Conservation (phyloP, 2,329 filamentous ascomycete genomes). For the Bisporella sp. region DNA sequence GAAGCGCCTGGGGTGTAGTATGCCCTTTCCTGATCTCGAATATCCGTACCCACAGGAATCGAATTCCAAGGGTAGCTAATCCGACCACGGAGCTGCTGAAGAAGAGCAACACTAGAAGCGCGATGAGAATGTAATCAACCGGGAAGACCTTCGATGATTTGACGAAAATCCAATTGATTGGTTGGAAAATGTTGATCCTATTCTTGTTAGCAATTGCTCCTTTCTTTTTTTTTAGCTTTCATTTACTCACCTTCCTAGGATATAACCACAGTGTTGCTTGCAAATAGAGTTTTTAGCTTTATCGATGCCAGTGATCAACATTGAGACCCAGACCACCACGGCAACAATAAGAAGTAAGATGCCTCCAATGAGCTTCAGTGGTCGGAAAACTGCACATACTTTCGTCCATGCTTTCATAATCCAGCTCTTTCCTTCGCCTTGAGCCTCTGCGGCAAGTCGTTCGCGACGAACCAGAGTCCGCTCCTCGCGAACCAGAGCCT, state of each 20-base stretch:
- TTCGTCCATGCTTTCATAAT: slow-evolving; percentile 74
- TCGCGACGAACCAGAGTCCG: slow-evolving; percentile 86
- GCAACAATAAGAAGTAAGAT: slow-evolving; percentile 69
- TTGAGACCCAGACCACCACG: slow-evolving; percentile 76
- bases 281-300: slow-evolving; percentile 94
- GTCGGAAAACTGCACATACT: slow-evolving; percentile 73
- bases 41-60: slow-evolving; percentile 90
- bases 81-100: slow-evolving; percentile 85
- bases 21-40: slow-evolving; percentile 87
- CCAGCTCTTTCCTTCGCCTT: slow-evolving; percentile 68
- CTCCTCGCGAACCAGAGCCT: slow-evolving; percentile 81
- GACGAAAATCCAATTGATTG: slow-evolving; percentile 84
- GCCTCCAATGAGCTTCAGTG: slow-evolving; percentile 81
- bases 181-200: slow-evolving; percentile 87
- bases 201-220: slow-evolving; percentile 15
- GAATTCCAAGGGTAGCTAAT: slow-evolving; percentile 80
- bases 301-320: slow-evolving; percentile 93
- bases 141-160: slow-evolving; percentile 79
- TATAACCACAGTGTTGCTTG: slow-evolving; percentile 85
- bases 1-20: slow-evolving; percentile 83
- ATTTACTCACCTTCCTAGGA: slow-evolving; percentile 53
- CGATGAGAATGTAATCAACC: slow-evolving; percentile 85
- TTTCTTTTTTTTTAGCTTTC: background rate
- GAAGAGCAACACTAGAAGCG: slow-evolving; percentile 75
- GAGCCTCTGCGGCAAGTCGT: slow-evolving; percentile 75